phyloP scores from a whole-genome alignment of 2,329 filamentous ascomycete genomes.

The Colletotrichum australisinense region DNA sequence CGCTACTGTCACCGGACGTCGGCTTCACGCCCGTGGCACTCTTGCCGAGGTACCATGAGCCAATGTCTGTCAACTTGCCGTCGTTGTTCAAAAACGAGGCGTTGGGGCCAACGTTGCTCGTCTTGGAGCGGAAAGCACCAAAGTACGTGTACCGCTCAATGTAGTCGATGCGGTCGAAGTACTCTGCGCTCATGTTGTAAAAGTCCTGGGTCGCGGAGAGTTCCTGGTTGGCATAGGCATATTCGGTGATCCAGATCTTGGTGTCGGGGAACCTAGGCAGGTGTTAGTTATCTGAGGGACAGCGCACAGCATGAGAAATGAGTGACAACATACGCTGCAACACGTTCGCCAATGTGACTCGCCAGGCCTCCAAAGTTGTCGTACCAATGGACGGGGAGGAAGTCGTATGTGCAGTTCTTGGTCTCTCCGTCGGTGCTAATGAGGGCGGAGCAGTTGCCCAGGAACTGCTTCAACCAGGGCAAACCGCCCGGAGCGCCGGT shows the following conservation, averaged over 20 bases:
- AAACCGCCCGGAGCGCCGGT: slow-evolving; percentile 71
- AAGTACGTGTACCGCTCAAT: slow-evolving; percentile 81
- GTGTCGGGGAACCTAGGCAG: slow-evolving; percentile 65
- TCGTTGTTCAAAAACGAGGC: slow-evolving; percentile 75
- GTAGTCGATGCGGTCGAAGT: slow-evolving; percentile 72
- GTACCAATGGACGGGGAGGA: slow-evolving; percentile 75
- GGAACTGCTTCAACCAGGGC: slow-evolving; percentile 67
- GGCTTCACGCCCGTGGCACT: slow-evolving; percentile 57
- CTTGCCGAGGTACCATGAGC: slow-evolving; percentile 79
- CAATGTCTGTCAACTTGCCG: slow-evolving; percentile 80
- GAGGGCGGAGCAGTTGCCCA: slow-evolving; percentile 68
- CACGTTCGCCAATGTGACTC: slow-evolving; percentile 72
- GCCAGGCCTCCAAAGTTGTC: slow-evolving; percentile 77
- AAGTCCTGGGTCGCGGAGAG: slow-evolving; percentile 71
- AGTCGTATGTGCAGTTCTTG: slow-evolving; percentile 71
- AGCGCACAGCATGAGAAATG: slow-evolving; percentile 11
- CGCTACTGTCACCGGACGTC: slow-evolving; percentile 24
- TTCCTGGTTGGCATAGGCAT: slow-evolving; percentile 69
- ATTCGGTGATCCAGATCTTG: slow-evolving; percentile 84
- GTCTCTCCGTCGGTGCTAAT: slow-evolving; percentile 55
- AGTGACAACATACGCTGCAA: slow-evolving; percentile 50
- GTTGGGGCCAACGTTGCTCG: slow-evolving; percentile 81
- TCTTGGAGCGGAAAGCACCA: slow-evolving; percentile 76
- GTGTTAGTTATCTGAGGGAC: background rate
- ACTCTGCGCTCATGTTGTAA: slow-evolving; percentile 74